Base-by-base conservation (phyloP, 148 eudicot genomes). In the Oxyria digyna region DNA sequence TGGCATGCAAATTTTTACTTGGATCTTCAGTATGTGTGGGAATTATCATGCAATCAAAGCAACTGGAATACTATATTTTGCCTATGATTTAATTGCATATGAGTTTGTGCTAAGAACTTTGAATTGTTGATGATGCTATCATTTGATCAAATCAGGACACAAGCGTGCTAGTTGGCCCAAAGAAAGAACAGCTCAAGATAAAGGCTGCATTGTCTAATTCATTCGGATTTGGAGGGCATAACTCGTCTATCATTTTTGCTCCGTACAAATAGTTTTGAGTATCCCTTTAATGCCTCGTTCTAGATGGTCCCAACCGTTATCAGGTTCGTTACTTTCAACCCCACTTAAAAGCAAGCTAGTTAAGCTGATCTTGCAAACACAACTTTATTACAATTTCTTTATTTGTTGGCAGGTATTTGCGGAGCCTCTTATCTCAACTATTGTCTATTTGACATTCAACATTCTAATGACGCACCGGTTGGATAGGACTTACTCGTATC, bases 161-260 rank as follows among this genome's bases (percentile, higher is more conserved):
- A 5, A 87, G 78, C 4, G 70, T 91, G 74, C 80, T 95, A 72
- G 99, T 95, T 21, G 99, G 99, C 42, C 82, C 85, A 46, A 81
- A 70, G 79, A 95, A 88, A 78, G 97, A 95, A 74, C 79, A 82
- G 74, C 71, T 88, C 67, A 77, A 88, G 26, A 77, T 95, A 42
- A 95, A 87, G 79, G 97, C 91, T 45, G 99, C 97, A 38, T 43
- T 91, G 81, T 91, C 97, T 45, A 95, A 91, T 77, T 95, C 99
- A 7, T 95, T 95, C 68, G 99, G 99, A 42, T 95, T 95, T 62
- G 99, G 99, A 7, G 99, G 97, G 15, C 99, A 95, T 67, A 95
- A 95, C 77, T 87, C 99, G 26, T 91, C 99, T 1, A 87, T 95
- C 83, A 75, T 95, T 69, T 88, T 95, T 79, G 96, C 93, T 21